Conservation (phyloP, 345 rosid species). For the Garcia nutans region DNA sequence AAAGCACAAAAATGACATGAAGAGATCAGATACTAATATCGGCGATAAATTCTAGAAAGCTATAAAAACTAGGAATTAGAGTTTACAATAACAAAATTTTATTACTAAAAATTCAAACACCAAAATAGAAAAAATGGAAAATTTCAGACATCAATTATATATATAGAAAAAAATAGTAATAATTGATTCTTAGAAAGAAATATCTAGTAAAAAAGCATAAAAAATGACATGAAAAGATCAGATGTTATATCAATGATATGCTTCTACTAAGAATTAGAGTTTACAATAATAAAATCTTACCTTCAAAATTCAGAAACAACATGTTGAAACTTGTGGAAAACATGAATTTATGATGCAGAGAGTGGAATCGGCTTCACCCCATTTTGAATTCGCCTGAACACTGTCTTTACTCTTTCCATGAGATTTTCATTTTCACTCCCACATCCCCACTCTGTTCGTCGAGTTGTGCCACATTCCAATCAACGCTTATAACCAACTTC, state of each 20-base stretch:
- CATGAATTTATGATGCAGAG: conserved; percentile 32
- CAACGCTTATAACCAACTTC: conserved; percentile 64
- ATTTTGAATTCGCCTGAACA: conserved; percentile 62
- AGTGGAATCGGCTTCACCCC: conserved; percentile 79
- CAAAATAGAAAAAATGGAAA: no score
- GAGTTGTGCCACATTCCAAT: conserved; percentile 72
- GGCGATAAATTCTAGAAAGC: no score
- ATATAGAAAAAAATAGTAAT: no score
- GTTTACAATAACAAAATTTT: no score
- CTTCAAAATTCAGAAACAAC: conserved; percentile 1
- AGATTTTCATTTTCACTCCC: conserved; percentile 82
- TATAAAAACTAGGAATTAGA: no score
- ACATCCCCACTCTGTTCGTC: conserved; percentile 87
- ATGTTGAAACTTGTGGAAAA: background rate
- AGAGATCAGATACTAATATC: background rate
- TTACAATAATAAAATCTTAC: background rate
- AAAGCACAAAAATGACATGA: no score
- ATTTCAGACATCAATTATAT: no score
- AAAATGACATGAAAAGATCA: background rate
- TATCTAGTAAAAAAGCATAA: no score
- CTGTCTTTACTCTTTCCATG: conserved; percentile 70
- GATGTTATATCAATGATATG: background rate
- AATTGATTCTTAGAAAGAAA: no score
- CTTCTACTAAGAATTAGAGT: background rate
- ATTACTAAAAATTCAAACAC: no score